Base-by-base conservation (phyloP, 148 eudicot species). In the Chenopodium album region DNA sequence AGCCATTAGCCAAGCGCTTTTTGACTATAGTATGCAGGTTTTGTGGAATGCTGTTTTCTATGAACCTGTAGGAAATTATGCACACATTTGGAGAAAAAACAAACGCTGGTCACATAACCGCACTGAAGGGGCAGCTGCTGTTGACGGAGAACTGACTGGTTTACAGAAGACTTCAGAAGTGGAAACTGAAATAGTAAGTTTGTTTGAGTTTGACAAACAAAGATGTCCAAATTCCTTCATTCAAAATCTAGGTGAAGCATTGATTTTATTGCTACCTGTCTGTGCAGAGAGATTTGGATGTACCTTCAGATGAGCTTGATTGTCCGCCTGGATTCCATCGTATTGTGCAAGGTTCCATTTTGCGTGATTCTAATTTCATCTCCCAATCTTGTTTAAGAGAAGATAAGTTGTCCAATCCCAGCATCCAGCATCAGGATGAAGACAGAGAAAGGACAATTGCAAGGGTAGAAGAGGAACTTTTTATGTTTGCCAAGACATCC, bases 261-360 rank as follows among this genome's bases (percentile, higher is more conserved):
- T 83, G 70, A 62, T 63, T 52, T 73, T 29, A 66, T 19, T 28
- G 28, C 52, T 52, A 44, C 37, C 65, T 78, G 75, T 32, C 48
- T 16, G 48, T 87, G 82, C 85, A 88, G 89, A 66, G 37, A 28
- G 87, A 84, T 41, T 86, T 78, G 62, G 92, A 83, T 31, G 78
- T 89, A 69, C 85, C 89, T 82, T 85, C 47, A 80, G 76, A 79
- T 72, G 97, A 94, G 76, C 82, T 80, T 84, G 99, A 94, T 75
- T 92, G 79, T 54, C 99, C 99, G 75, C 98, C 99, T 67, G 99
- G 99, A 47, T 94, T 96, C 83, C 92, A 85, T 79, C 86, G 73
- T 23, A 77, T 69, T 56, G 80, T 76, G 75, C 78, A 86, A 71
- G 83, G 78, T 34, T 76, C 86, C 62, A 71, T 82, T 65, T 54